Evolutionary conservation across 139 green algal species (phyloP), one percentile per base, ranked within the genome.

Genomic region (Chlorokybus atmophyticus): DNA sequence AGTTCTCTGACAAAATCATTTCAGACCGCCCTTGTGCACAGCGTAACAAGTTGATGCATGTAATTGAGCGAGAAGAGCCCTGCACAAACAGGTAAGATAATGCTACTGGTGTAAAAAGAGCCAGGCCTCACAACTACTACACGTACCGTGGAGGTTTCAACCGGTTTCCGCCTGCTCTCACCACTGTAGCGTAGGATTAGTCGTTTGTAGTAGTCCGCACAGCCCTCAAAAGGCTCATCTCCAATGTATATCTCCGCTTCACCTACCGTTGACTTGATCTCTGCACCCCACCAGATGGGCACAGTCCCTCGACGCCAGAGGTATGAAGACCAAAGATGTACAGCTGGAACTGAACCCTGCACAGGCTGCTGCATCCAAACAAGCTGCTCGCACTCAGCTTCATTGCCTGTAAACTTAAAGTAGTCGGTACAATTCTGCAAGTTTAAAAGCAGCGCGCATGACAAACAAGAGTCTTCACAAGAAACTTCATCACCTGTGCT

Each of bases 361-460:
- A 44, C 35, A 14, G 10, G 35, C 10, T 14, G 35, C 35, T 44
- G 28, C 26, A 10, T 28, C 84, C 84, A 93, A 0, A 86, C 62
- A 17, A 96, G 58, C 65, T 94, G 85, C 65, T 99, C 90, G 31
- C 81, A 88, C 75, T 99, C 91, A 14, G 96, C 86, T 76, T 99
- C 91, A 64, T 99, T 99, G 41, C 87, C 90, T 1, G 89, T 5
- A 7, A 49, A 83, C 19, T 29, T 52, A 21, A 52, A 52, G 42
- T 21, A 21, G 10, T 44, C n/a, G n/a, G n/a, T n/a, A n/a, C n/a
- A n/a, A 44, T 14, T 44, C 10, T 14, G 14, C 14, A 14, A 10
- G 14, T 44, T 44, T 14, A 44, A 44, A 44, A 14, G 35, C 35
- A 21, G 14, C 35, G 14, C 10, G 10, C 10, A 44, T 44, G 35